Evolutionary conservation across 139 green algal species (phyloP).

Genomic region (Ettlia oleoabundans): DNA sequence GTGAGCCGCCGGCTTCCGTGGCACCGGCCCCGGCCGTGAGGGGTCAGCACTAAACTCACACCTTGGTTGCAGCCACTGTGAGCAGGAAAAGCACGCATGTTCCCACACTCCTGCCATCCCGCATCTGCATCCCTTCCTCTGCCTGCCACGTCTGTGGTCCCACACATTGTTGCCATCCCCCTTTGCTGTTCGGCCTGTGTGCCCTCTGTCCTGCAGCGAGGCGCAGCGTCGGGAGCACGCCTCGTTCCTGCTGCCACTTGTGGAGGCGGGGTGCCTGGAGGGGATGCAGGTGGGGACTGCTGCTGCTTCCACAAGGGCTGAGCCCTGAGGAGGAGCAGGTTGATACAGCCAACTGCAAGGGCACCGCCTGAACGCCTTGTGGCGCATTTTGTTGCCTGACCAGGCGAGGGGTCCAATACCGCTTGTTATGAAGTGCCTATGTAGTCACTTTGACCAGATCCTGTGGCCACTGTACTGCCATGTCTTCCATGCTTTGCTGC

Average conservation of each 20-base stretch:
- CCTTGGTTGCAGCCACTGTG: neutral
- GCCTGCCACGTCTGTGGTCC: too few species aligned
- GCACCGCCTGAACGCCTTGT: too few species aligned
- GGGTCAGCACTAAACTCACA: neutral
- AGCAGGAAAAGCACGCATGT: neutral
- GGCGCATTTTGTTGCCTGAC: too few species aligned
- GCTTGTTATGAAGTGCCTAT: too few species aligned
- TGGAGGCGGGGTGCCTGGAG: conserved; percentile 18
- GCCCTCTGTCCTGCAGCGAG: conserved; percentile 1
- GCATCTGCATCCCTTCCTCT: neutral
- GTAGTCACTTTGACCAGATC: too few species aligned
- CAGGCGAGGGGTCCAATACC: too few species aligned
- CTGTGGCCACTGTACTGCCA: neutral
- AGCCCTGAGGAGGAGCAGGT: neutral
- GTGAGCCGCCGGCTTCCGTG: neutral
- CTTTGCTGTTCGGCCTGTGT: too few species aligned
- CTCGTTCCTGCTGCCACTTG: conserved; percentile 20
- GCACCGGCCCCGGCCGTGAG: neutral
- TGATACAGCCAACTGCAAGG: too few species aligned
- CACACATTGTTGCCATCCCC: neutral
- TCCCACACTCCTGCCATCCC: neutral
- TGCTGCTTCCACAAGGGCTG: neutral
- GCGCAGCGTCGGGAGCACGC: conserved; percentile 26
- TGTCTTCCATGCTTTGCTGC: neutral
- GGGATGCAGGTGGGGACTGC: conserved; percentile 9